These are phyloP conservation scores for Meyerozyma sp. DNA, from an alignment of 1,139 yeast genomes.

Conservation along the genomic window DNA sequence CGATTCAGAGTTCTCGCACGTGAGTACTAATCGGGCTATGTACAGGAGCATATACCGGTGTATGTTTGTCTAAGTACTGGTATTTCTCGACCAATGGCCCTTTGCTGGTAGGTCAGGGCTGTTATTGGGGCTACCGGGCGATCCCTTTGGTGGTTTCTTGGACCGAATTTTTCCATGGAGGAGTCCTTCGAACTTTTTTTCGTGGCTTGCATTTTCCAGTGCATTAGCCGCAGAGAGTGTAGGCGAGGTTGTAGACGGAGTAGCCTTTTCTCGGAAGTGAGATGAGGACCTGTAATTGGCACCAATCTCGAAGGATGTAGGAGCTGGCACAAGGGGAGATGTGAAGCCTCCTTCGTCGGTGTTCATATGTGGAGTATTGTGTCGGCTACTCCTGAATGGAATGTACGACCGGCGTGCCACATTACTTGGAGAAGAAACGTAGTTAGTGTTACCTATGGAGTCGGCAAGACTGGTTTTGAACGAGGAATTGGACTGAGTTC, in stretches of 20 bases:
- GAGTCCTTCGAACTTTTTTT: constrained; percentile 1
- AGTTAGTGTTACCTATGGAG: constrained; percentile 35
- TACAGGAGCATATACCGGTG: background rate
- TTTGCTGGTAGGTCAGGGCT: background rate
- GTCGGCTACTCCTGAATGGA: constrained; percentile 37
- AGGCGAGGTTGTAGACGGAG: background rate
- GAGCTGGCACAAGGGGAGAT: background rate
- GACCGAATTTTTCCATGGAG: background rate
- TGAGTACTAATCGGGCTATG: background rate
- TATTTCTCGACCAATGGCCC: background rate
- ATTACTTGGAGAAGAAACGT: constrained; percentile 13
- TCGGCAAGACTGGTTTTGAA: constrained; percentile 72
- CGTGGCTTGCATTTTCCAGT: background rate
- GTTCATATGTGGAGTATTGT: constrained; percentile 4
- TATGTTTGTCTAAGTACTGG: background rate
- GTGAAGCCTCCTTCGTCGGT: background rate
- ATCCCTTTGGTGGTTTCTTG: background rate
- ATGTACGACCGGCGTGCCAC: constrained; percentile 32
- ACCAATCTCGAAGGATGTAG: background rate
- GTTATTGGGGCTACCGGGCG: background rate
- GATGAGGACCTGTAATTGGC: background rate
- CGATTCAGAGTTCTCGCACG: background rate
- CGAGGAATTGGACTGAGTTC: constrained; percentile 71
- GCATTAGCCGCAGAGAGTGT: background rate
- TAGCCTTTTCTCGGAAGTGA: background rate